A percentile compares a stretch with the other conserved stretches of the same genome.
These are phyloP conservation scores for Fomitopsis pulvina DNA, from an alignment of 768 basidiomycete genomes.

Conservation along the genomic window DNA sequence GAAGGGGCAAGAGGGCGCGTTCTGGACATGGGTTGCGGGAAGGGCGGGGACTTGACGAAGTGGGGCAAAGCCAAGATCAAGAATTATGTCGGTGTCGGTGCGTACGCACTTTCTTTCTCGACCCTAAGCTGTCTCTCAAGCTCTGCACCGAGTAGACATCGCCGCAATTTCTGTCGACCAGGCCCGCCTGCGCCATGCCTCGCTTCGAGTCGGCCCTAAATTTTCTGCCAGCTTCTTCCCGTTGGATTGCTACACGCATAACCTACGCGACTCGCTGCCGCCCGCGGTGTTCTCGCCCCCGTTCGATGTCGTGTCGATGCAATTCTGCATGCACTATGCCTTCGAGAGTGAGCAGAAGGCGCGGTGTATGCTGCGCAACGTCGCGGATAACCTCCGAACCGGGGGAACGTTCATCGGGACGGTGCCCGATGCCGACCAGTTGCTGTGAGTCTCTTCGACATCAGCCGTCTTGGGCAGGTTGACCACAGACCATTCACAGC, in stretches of 20 bases:
- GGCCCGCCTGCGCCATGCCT: slow-evolving; percentile 67
- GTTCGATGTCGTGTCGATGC: slow-evolving; percentile 96
- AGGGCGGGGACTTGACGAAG: slow-evolving; percentile 94
- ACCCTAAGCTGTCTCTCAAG: slow-evolving; percentile 3
- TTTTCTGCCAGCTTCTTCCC: slow-evolving; percentile 82
- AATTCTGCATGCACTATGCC: slow-evolving; percentile 99
- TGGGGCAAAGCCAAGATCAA: slow-evolving; percentile 84
- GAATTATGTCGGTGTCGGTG: slow-evolving; percentile 80
- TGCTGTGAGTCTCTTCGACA: slow-evolving; percentile 54
- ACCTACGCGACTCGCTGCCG: slow-evolving; percentile 64
- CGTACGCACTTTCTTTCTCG: slow-evolving; percentile 19
- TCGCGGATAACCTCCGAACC: slow-evolving; percentile 64
- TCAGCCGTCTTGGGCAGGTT: not conserved
- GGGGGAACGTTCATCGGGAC: slow-evolving; percentile 98
- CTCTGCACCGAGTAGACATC: slow-evolving; percentile 53
- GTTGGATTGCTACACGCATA: slow-evolving; percentile 80
- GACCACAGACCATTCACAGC: slow-evolving; percentile 31
- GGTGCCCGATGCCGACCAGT: slow-evolving; percentile 79
- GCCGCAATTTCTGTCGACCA: slow-evolving; percentile 86
- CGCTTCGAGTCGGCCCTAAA: slow-evolving; percentile 37
- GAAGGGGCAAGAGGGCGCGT: slow-evolving; percentile 57
- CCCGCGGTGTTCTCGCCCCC: slow-evolving; percentile 50
- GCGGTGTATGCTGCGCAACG: slow-evolving; percentile 90
- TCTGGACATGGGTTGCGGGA: slow-evolving; percentile 97
- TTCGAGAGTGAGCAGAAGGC: slow-evolving; percentile 88